Conservation (phyloP, 352 stramenopile species). For the Phytophthora fragariaefolia region DNA sequence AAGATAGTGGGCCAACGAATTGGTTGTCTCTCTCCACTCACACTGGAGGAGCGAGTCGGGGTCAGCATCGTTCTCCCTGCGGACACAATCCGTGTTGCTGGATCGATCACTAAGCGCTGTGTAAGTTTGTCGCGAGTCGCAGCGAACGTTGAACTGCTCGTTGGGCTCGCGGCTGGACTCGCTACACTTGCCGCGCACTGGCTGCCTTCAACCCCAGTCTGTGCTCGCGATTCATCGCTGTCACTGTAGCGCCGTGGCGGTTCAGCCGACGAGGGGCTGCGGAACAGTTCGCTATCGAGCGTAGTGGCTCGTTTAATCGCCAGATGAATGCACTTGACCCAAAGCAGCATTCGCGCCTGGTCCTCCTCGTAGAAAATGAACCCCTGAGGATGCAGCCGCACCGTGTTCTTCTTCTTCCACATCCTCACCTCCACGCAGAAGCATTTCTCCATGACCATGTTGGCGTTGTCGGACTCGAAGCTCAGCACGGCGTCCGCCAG, state of each 20-base stretch:
- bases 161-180: constrained; percentile 19
- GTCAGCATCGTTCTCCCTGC: constrained; percentile 33
- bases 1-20: constrained; percentile 49
- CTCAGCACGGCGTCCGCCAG: constrained; percentile 58
- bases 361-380: constrained; percentile 83
- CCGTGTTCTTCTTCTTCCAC: constrained; percentile 74
- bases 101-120: constrained; percentile 44
- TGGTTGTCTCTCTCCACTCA: constrained; percentile 24
- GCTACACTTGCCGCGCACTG: constrained; percentile 13
- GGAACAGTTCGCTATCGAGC: constrained; percentile 50
- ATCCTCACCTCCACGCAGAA: constrained; percentile 75
- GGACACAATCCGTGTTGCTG: constrained; percentile 24
- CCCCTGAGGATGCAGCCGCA: constrained; percentile 61
- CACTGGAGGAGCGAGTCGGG: constrained; percentile 26
- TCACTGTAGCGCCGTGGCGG: constrained; percentile 22
- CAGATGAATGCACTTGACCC: constrained; percentile 81
- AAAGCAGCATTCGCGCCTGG: constrained; percentile 69
- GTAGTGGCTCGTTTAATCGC: constrained; percentile 63
- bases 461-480: constrained; percentile 73
- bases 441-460: constrained; percentile 79
- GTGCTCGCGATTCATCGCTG: constrained; percentile 27
- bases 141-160: constrained; percentile 19
- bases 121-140: constrained; percentile 36
- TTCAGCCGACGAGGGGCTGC: constrained; percentile 29
- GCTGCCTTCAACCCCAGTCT: constrained; percentile 7